Conservation (phyloP, 305 asterid species). For the Petunia hybrid region DNA sequence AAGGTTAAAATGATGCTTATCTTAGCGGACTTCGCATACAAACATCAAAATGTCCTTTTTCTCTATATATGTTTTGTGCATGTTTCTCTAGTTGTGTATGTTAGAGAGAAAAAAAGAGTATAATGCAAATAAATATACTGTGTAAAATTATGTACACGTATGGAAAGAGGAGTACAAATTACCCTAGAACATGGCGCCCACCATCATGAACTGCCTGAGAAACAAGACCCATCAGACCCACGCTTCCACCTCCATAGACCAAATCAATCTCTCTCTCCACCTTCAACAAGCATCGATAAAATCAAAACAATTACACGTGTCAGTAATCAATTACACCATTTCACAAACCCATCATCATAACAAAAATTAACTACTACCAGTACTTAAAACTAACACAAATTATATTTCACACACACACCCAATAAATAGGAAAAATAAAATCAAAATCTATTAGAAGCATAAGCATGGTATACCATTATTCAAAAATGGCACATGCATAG, state of each 20-base stretch:
- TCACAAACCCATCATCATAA: neutral
- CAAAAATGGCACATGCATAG: neutral
- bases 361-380: neutral
- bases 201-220: conserved; percentile 47
- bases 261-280: conserved; percentile 45
- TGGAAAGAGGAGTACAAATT: neutral
- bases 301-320: conserved; percentile 25
- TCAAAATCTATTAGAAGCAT: neutral
- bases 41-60: neutral
- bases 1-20: conserved; percentile 12
- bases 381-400: neutral
- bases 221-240: conserved; percentile 52
- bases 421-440: neutral
- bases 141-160: neutral
- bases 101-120: neutral
- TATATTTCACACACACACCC: neutral
- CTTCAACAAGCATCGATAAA: conserved; percentile 27
- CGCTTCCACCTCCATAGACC: conserved; percentile 54
- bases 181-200: conserved; percentile 56
- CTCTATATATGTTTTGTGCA: neutral
- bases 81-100: neutral
- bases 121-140: neutral
- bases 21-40: neutral
- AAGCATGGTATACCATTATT: too few relatives aligned
- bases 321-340: neutral